Conservation (phyloP, 23 red algal genomes). For the Gracilaria vermiculophylla region DNA sequence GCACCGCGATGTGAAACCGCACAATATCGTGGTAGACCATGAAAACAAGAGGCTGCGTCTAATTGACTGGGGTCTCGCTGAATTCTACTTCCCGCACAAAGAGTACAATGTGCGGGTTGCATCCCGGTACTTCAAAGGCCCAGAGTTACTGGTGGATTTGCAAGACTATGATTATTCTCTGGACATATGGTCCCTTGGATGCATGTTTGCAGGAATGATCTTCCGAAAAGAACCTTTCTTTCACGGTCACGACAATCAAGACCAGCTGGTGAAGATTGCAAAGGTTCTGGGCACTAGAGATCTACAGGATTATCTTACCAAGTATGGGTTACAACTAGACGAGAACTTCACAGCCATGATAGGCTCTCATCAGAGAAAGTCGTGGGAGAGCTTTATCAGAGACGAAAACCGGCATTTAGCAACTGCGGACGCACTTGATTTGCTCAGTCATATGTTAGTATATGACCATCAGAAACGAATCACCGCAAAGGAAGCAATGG, state of each 20-base stretch:
- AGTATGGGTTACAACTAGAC: slow-evolving; percentile 84
- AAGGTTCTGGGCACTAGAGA: slow-evolving; percentile 93
- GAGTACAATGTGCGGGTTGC: slow-evolving; percentile 99
- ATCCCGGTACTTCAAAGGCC: slow-evolving; percentile 98
- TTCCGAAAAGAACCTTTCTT: slow-evolving; percentile 97
- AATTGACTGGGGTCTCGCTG: slow-evolving; percentile 99
- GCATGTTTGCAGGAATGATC: slow-evolving; percentile 98
- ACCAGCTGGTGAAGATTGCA: slow-evolving; percentile 98
- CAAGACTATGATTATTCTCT: slow-evolving; percentile 98
- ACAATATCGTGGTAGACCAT: slow-evolving; percentile 96
- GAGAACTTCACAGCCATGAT: slow-evolving; percentile 53
- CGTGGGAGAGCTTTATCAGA: slow-evolving; percentile 88
- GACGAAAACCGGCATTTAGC: slow-evolving; percentile 87
- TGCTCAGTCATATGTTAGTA: slow-evolving; percentile 89
- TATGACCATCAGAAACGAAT: slow-evolving; percentile 94
- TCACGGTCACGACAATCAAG: slow-evolving; percentile 94
- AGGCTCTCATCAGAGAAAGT: slow-evolving; percentile 69
- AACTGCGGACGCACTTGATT: slow-evolving; percentile 78
- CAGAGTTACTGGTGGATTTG: slow-evolving; percentile 93
- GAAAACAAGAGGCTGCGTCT: slow-evolving; percentile 75
- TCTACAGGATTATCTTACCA: slow-evolving; percentile 73
- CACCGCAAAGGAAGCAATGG: slow-evolving; percentile 91
- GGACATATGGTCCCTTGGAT: slow-evolving; percentile 98
- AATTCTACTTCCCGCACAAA: slow-evolving; percentile 95
- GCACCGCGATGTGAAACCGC: slow-evolving; percentile 99